These are phyloP conservation scores for Diplodia intermedia DNA, from an alignment of 2,329 filamentous ascomycete species.

Conservation along the genomic window DNA sequence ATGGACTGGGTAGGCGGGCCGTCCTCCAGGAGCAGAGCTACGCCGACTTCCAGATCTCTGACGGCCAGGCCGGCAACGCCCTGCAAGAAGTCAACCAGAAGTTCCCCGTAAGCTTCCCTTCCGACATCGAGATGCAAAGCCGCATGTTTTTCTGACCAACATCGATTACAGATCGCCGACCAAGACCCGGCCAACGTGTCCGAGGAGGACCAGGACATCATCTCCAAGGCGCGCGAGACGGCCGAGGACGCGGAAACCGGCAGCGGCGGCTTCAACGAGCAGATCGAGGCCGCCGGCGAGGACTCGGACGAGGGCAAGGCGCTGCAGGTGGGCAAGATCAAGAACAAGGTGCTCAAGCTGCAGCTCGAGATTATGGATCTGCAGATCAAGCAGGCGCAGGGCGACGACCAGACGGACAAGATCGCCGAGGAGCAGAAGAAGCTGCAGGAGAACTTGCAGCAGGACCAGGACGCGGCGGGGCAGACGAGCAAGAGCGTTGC, in stretches of 20 bases:
- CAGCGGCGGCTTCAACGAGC: conserved; percentile 58
- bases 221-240: conserved; percentile 60
- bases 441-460: conserved; percentile 60
- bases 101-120: conserved; percentile 55
- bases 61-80: conserved; percentile 61
- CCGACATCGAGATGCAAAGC: too few species aligned
- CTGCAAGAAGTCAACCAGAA: conserved; percentile 61
- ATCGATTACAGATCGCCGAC: conserved; percentile 49
- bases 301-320: conserved; percentile 50
- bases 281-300: conserved; percentile 55
- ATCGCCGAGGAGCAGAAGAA: conserved; percentile 59
- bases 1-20: conserved; percentile 33
- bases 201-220: conserved; percentile 57
- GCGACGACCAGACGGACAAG: conserved; percentile 55
- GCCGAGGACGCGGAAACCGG: conserved; percentile 63
- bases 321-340: conserved; percentile 63
- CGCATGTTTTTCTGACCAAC: neutral
- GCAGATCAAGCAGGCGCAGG: conserved; percentile 61
- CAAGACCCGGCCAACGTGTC: conserved; percentile 57
- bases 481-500: conserved; percentile 46
- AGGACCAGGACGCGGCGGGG: conserved; percentile 58
- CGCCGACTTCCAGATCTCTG: conserved; percentile 58
- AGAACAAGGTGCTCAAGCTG: conserved; percentile 68
- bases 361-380: conserved; percentile 60
- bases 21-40: conserved; percentile 39